phyloP scores from a whole-genome alignment of 768 basidiomycete species.

The Pleurotus sapidus region DNA sequence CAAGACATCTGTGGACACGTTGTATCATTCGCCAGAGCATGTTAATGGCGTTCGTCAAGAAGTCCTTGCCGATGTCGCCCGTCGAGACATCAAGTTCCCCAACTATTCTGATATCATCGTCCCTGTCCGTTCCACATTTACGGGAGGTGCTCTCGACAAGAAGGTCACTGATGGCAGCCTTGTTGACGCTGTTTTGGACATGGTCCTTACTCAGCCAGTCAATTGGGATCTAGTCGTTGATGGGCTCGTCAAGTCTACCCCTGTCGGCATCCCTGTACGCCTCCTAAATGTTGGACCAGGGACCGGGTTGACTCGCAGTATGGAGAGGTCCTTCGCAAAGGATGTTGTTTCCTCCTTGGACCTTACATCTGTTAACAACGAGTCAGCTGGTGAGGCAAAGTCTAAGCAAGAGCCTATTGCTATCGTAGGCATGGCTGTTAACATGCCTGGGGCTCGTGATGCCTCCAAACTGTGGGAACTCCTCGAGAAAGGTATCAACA shows the following conservation, averaged over 20 bases:
- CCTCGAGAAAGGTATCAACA: slow-evolving; percentile 54
- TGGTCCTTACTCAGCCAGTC: slow-evolving; percentile 49
- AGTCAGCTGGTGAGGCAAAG: neutral
- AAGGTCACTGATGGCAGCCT: slow-evolving; percentile 26
- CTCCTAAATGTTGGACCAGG: slow-evolving; percentile 54
- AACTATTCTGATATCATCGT: slow-evolving; percentile 40
- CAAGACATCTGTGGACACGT: slow-evolving; percentile 42
- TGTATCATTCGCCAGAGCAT: slow-evolving; percentile 48
- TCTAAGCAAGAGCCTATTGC: slow-evolving; percentile 48
- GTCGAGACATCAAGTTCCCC: slow-evolving; percentile 50
- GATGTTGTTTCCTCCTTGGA: slow-evolving; percentile 17
- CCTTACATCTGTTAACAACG: slow-evolving; percentile 12
- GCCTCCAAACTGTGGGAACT: slow-evolving; percentile 54
- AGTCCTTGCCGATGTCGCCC: slow-evolving; percentile 41
- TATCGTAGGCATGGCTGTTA: slow-evolving; percentile 69
- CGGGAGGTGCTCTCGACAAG: slow-evolving; percentile 32
- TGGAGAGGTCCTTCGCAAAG: slow-evolving; percentile 32
- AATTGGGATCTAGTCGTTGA: slow-evolving; percentile 47
- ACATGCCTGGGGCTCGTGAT: slow-evolving; percentile 52
- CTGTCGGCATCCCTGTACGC: slow-evolving; percentile 21
- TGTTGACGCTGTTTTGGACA: slow-evolving; percentile 40
- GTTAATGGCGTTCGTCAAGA: slow-evolving; percentile 28
- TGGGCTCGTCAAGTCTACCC: slow-evolving; percentile 20
- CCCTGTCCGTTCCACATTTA: slow-evolving; percentile 44
- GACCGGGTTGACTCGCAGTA: slow-evolving; percentile 29